Evolutionary conservation across 306 rosid species (phyloP).

Genomic region (Sphenostylis stenocarpa): DNA sequence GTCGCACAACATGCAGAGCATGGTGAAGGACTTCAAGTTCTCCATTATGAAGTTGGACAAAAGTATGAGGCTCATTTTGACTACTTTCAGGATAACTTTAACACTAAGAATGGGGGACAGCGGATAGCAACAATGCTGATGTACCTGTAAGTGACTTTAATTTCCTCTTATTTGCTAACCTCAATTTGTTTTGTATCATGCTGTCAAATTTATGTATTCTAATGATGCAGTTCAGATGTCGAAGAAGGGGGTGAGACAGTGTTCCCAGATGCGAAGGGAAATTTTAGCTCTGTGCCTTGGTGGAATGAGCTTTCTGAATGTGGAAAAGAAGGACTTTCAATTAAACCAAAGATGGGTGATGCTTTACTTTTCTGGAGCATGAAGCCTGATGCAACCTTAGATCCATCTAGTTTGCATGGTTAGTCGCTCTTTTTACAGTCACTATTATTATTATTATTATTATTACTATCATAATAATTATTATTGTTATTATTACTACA

Average conservation of each 20-base stretch:
- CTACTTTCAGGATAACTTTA: slow-evolving; percentile 64
- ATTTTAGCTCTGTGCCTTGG: slow-evolving; percentile 89
- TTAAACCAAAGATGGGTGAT: slow-evolving; percentile 94
- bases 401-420: slow-evolving; percentile 93
- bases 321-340: slow-evolving; percentile 77
- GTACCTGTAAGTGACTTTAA: slow-evolving; percentile 75
- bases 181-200: slow-evolving; percentile 3
- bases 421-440: slow-evolving; percentile 19
- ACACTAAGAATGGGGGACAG: slow-evolving; percentile 78
- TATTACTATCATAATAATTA: no score
- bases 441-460: neutral
- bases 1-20: slow-evolving; percentile 54
- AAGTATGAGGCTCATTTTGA: slow-evolving; percentile 83
- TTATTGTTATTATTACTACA: no score
- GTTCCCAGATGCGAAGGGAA: slow-evolving; percentile 88
- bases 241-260: slow-evolving; percentile 99
- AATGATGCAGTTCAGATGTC: slow-evolving; percentile 77
- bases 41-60: slow-evolving; percentile 95
- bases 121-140: slow-evolving; percentile 88
- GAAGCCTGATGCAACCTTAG: slow-evolving; percentile 82
- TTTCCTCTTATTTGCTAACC: neutral
- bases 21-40: slow-evolving; percentile 94
- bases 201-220: slow-evolving; percentile 20
- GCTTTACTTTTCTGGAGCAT: slow-evolving; percentile 99
- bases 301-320: slow-evolving; percentile 96